Evolutionary conservation across 2,329 filamentous ascomycete species (phyloP).

Genomic region (Cadophora malorum): DNA sequence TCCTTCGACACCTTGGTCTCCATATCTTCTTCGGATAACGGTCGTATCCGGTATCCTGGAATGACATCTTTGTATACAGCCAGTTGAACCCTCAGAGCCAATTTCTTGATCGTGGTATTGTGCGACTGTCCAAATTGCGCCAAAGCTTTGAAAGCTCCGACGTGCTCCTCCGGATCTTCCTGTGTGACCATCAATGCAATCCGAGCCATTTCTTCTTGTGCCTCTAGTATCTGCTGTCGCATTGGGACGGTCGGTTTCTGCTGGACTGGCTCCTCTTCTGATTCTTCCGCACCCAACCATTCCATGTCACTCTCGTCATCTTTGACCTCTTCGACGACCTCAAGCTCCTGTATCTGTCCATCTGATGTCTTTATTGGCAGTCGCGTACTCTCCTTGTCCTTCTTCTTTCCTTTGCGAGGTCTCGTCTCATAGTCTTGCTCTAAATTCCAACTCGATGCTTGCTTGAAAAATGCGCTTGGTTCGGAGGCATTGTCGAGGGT

Average conservation of each 20-base stretch:
- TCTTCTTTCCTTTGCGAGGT: conserved; percentile 77
- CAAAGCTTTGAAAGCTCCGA: conserved; percentile 77
- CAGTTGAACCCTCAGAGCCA: conserved; percentile 85
- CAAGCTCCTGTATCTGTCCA: conserved; percentile 70
- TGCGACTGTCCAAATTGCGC: conserved; percentile 74
- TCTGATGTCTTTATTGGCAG: conserved; percentile 88
- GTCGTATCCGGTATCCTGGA: conserved; percentile 92
- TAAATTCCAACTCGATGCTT: conserved; percentile 83
- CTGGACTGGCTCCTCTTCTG: conserved; percentile 56
- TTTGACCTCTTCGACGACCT: conserved; percentile 57
- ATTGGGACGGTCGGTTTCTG: conserved; percentile 71
- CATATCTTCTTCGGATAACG: conserved; percentile 75
- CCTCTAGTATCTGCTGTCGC: conserved; percentile 80
- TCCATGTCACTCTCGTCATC: conserved; percentile 66
- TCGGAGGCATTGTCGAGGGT: conserved; percentile 40
- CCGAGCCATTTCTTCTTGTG: conserved; percentile 91
- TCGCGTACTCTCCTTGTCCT: conserved; percentile 71
- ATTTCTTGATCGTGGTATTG: conserved; percentile 79
- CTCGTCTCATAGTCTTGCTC: conserved; percentile 90
- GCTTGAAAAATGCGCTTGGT: conserved; percentile 64
- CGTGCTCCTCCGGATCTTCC: conserved; percentile 91
- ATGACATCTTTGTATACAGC: conserved; percentile 96
- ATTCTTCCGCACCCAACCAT: conserved; percentile 64
- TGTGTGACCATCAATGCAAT: conserved; percentile 78
- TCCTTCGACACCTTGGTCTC: conserved; percentile 89